Percentiles rank a stretch among this genome's conserved stretches.
phyloP scores from a whole-genome alignment of 2,329 filamentous ascomycete species.

The Mollisiaceae sp. region DNA sequence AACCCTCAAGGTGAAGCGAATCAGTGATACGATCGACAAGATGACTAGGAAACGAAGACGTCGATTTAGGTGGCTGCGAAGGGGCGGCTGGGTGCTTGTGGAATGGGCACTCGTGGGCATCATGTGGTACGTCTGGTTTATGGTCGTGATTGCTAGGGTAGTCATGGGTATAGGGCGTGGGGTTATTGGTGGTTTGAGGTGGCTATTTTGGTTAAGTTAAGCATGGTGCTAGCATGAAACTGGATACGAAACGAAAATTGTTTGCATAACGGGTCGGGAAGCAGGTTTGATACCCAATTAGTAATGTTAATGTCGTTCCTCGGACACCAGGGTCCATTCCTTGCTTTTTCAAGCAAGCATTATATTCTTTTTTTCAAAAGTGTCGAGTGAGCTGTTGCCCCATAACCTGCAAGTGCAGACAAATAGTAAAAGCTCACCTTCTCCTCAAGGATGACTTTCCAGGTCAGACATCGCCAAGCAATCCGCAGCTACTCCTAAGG shows the following conservation, averaged over 20 bases:
- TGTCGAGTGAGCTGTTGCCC: not conserved
- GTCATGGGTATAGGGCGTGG: slow-evolving; percentile 67
- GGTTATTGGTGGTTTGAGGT: slow-evolving; percentile 65
- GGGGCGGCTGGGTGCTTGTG: slow-evolving; percentile 78
- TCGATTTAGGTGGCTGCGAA: slow-evolving; percentile 73
- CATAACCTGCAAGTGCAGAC: not conserved
- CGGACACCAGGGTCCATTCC: not conserved
- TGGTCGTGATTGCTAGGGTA: slow-evolving; percentile 77
- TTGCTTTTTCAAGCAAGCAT: not conserved
- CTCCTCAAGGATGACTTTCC: not conserved
- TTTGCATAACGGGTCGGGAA: slow-evolving; percentile 1
- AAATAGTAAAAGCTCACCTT: not conserved
- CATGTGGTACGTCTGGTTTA: slow-evolving; percentile 94
- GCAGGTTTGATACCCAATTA: slow-evolving; percentile 14
- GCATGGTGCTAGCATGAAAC: not conserved
- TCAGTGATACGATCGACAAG: slow-evolving; percentile 79
- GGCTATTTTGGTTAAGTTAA: slow-evolving; percentile 76
- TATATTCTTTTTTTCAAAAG: not conserved
- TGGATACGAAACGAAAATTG: not conserved
- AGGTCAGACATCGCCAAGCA: not conserved
- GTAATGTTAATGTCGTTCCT: slow-evolving; percentile 5
- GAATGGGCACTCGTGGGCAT: slow-evolving; percentile 89
- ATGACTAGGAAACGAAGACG: slow-evolving; percentile 72
- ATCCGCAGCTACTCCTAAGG: not conserved
- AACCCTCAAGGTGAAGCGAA: slow-evolving; percentile 78